A percentile compares a stretch with the other conserved stretches of the same genome.
phyloP scores from a whole-genome alignment of 202 grass and related monocot genomes.

The Zoysia matrella region DNA sequence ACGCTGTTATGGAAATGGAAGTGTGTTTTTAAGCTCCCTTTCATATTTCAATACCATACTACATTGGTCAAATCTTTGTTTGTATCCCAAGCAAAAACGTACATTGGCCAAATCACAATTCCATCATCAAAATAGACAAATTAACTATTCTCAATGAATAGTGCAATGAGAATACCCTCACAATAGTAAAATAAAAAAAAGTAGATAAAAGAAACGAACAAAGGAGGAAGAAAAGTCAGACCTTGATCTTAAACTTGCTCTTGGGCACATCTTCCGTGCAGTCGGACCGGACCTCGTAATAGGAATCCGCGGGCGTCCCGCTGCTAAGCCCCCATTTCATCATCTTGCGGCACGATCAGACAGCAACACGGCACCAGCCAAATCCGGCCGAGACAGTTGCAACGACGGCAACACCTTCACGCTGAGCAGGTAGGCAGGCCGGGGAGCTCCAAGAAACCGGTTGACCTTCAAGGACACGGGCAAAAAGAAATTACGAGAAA shows the following conservation, averaged over 20 bases:
- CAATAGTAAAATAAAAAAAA: not conserved
- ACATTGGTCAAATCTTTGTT: not conserved
- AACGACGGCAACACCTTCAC: slow-evolving; percentile 16
- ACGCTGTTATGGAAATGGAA: not conserved
- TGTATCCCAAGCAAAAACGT: not conserved
- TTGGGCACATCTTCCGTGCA: slow-evolving; percentile 84
- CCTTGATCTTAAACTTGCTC: slow-evolving; percentile 99
- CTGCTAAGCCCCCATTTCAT: slow-evolving; percentile 70
- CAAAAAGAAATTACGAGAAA: not conserved
- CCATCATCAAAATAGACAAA: not conserved
- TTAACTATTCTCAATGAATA: not conserved
- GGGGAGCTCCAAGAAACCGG: not conserved
- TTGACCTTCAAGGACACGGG: slow-evolving; percentile 35
- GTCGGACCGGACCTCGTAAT: slow-evolving; percentile 85
- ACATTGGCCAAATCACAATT: not conserved
- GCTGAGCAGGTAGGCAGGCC: not conserved
- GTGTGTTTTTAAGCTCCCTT: not conserved
- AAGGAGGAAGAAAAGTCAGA: not conserved
- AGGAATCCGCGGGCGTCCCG: slow-evolving; percentile 78
- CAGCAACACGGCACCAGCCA: not conserved
- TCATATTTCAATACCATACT: not conserved
- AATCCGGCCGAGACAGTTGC: slow-evolving; percentile 20
- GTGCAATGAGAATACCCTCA: not conserved
- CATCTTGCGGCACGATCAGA: slow-evolving; percentile 47
- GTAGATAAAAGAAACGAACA: not conserved